Evolutionary conservation across 139 green algal genomes (phyloP).

Genomic region (Picochlorum sp.): DNA sequence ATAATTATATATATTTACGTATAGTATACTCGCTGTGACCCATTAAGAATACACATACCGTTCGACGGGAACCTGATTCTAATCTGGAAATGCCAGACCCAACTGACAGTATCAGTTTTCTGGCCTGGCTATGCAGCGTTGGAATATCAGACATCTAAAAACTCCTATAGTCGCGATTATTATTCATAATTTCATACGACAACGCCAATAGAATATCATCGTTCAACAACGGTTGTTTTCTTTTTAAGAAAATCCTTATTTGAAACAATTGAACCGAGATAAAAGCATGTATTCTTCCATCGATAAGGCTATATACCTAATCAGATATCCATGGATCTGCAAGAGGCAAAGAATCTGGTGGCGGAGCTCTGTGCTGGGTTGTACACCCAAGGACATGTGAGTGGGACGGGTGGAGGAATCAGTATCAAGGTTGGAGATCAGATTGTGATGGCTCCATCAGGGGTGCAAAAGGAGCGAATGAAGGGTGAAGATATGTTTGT

Average conservation of each 20-base stretch:
- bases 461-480: slow-evolving; percentile 92
- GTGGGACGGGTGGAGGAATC: slow-evolving; percentile 82
- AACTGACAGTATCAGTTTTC: slow-evolving; percentile 45
- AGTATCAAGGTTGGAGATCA: slow-evolving; percentile 57
- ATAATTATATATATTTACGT: neutral
- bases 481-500: slow-evolving; percentile 88
- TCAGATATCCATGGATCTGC: slow-evolving; percentile 1
- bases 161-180: too few relatives aligned
- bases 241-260: too few relatives aligned
- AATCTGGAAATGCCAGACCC: slow-evolving; percentile 57
- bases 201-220: too few relatives aligned
- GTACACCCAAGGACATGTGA: slow-evolving; percentile 74
- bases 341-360: slow-evolving; percentile 72
- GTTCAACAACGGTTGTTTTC: too few relatives aligned
- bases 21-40: neutral
- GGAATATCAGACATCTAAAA: slow-evolving; percentile 56
- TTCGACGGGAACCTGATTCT: slow-evolving; percentile 23
- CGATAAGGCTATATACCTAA: too few relatives aligned
- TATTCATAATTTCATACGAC: neutral
- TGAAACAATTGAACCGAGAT: too few relatives aligned
- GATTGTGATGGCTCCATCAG: slow-evolving; percentile 83
- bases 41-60: neutral
- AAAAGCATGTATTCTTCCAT: too few relatives aligned
- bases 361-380: slow-evolving; percentile 72
- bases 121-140: slow-evolving; percentile 49